A percentile compares a stretch with the other conserved stretches of the same genome.
Evolutionary conservation across 1,139 yeast genomes (phyloP).

Genomic region (Casaregolazyma lundiana): DNA sequence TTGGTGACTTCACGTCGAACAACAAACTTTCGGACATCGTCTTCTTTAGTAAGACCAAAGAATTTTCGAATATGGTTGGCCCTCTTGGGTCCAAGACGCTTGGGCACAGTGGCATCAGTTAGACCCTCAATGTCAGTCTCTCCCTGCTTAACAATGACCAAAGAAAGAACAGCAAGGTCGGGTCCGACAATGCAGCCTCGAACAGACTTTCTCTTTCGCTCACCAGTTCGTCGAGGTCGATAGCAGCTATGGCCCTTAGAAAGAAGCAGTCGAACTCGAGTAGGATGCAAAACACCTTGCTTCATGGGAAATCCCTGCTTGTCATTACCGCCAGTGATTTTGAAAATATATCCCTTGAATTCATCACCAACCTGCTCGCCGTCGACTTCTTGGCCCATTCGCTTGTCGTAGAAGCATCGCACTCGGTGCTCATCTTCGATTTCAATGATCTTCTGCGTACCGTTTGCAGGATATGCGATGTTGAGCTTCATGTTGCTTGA

Average conservation of each 20-base stretch:
- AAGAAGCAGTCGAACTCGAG: slow-evolving; percentile 96
- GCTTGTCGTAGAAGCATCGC: slow-evolving; percentile 98
- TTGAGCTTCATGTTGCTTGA: slow-evolving; percentile 58
- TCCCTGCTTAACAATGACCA: slow-evolving; percentile 96
- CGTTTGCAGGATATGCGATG: slow-evolving; percentile 99
- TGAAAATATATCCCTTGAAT: slow-evolving; percentile 98
- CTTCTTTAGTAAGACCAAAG: slow-evolving; percentile 98
- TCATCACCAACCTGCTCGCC: slow-evolving; percentile 98
- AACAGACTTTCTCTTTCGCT: slow-evolving; percentile 99
- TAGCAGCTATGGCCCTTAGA: slow-evolving; percentile 96
- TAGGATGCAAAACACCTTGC: slow-evolving; percentile 99
- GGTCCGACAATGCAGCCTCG: slow-evolving; percentile 99
- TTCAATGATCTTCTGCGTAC: slow-evolving; percentile 97
- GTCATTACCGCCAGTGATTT: slow-evolving; percentile 99
- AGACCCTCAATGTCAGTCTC: slow-evolving; percentile 93
- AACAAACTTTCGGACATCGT: slow-evolving; percentile 91
- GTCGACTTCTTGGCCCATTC: slow-evolving; percentile 99
- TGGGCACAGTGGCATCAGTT: slow-evolving; percentile 91
- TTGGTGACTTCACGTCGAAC: slow-evolving; percentile 97
- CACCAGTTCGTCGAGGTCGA: slow-evolving; percentile 99
- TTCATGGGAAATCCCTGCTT: slow-evolving; percentile 99
- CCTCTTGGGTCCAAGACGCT: slow-evolving; percentile 99
- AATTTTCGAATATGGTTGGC: slow-evolving; percentile 99
- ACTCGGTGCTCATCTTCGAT: slow-evolving; percentile 99
- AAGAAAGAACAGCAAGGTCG: slow-evolving; percentile 93